Base-by-base conservation (phyloP, 306 rosid species). In the Fragaria nilgerrensis region DNA sequence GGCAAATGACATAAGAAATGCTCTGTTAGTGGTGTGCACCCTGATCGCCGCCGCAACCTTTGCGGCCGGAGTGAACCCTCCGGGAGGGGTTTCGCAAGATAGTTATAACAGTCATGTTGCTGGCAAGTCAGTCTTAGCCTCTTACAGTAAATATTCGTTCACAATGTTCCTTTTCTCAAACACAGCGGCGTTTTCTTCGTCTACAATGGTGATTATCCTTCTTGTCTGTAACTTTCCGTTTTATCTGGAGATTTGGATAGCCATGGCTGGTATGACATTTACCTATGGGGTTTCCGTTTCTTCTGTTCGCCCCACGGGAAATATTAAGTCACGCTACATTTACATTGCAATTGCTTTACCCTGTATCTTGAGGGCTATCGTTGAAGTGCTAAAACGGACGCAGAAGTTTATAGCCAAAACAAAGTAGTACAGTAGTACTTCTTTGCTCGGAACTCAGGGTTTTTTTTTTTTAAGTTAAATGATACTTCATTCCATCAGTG, bases 211-310 rank as follows among this genome's bases (percentile, higher is more conserved):
- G 61, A 48, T 70, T 19, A 3, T 5, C 5, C 27, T 4, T 48
- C 61, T 70, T 16, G 61, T 70, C 61, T 0, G 0, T 48, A 16
- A 70, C 53, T 70, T 70, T 48, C 75, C 61, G 9, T 70, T 70
- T 48, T 16, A 27, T 70, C 43, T 70, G 45, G 61, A 70, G 61
- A 70, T 70, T 27, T 19, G 75, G 45, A n/a, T 70, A 15, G 45
- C 45, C 75, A 7, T 48, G 61, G 19, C 5, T 27, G 53, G 16
- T 29, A 48, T 70, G 61, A 22, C 41, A 45, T 14, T 45, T 25
- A 45, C 58, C 17, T 69, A 69, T n/a, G 23, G 39, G 0, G 7
- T 17, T 69, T 45, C 41, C 3, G 0, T 69, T 14, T 17, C 14
- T 7, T 32, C 37, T 45, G 39, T 69, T 8, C 0, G n/a, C 62